These are phyloP conservation scores for Penicillium silybi DNA, from an alignment of 495 filamentous ascomycete genomes.

Conservation along the genomic window DNA sequence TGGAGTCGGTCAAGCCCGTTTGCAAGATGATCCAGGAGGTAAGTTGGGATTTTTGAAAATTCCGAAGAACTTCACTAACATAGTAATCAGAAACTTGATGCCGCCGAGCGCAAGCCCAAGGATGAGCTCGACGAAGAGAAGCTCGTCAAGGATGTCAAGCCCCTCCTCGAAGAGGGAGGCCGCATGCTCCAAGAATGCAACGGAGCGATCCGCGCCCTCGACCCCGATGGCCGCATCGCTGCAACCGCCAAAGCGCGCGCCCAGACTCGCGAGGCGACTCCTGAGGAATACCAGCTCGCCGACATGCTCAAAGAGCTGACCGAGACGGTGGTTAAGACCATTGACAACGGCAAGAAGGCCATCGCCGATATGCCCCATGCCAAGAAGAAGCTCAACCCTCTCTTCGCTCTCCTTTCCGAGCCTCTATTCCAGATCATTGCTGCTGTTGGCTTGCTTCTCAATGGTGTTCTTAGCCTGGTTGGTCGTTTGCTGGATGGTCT, in stretches of 20 bases:
- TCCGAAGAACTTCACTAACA: conserved; percentile 17
- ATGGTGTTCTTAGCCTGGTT: conserved; percentile 77
- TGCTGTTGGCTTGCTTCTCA: conserved; percentile 79
- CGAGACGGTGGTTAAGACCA: conserved; percentile 62
- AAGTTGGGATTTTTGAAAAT: conserved; percentile 13
- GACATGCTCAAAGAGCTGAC: conserved; percentile 76
- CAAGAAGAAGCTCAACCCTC: conserved; percentile 87
- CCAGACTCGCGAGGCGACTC: conserved; percentile 73
- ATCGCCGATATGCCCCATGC: conserved; percentile 89
- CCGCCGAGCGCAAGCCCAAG: conserved; percentile 76
- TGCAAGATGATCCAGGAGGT: conserved; percentile 85
- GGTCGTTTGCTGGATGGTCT: conserved; percentile 76
- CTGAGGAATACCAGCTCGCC: conserved; percentile 82
- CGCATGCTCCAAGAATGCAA: conserved; percentile 83
- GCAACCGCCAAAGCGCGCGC: conserved; percentile 83
- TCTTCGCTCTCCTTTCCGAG: conserved; percentile 73
- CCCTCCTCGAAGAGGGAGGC: conserved; percentile 79
- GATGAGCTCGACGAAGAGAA: conserved; percentile 90
- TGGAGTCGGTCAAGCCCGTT: conserved; percentile 80
- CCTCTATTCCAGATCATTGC: conserved; percentile 89
- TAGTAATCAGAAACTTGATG: conserved; percentile 61
- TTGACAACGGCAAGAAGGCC: conserved; percentile 80
- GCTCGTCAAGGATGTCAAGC: conserved; percentile 79
- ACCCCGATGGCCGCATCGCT: conserved; percentile 82
- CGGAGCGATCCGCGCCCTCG: conserved; percentile 83